Conservation (phyloP, 208 protist species). For the Wallacemonas sp. region DNA sequence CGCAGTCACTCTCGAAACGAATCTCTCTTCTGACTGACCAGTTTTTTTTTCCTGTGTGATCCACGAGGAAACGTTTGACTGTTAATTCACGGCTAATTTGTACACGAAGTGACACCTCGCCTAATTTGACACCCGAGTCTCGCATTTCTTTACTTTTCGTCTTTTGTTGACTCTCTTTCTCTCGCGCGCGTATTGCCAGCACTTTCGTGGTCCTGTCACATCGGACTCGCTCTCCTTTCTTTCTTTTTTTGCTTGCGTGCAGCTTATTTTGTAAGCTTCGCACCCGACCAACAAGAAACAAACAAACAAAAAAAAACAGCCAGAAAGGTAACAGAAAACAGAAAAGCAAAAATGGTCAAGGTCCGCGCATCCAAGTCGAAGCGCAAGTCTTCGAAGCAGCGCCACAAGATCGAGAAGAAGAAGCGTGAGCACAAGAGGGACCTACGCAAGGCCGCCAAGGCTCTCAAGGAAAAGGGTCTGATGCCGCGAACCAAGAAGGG, state of each 20-base stretch:
- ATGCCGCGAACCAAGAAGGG: slow-evolving; percentile 78
- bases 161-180: slow-evolving; percentile 27
- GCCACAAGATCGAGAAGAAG: slow-evolving; percentile 90
- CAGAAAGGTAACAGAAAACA: no score
- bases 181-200: not conserved
- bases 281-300: no score
- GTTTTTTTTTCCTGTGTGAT: no score
- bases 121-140: not conserved
- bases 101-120: not conserved
- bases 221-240: slow-evolving; percentile 18
- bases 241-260: slow-evolving; percentile 5
- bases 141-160: slow-evolving; percentile 3
- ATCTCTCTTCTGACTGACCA: no score
- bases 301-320: no score
- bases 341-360: slow-evolving; percentile 61
- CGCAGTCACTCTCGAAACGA: no score
- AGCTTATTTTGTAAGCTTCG: no score
- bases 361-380: slow-evolving; percentile 75
- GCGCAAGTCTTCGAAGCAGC: slow-evolving; percentile 81
- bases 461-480: slow-evolving; percentile 72
- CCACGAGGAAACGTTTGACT: no score
- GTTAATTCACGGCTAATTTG: no score
- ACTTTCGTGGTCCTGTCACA: slow-evolving; percentile 4
- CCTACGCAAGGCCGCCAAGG: slow-evolving; percentile 84
- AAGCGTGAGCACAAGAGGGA: slow-evolving; percentile 89